Base-by-base conservation (phyloP, 495 filamentous ascomycete species). In the Geoglossum glabrum region DNA sequence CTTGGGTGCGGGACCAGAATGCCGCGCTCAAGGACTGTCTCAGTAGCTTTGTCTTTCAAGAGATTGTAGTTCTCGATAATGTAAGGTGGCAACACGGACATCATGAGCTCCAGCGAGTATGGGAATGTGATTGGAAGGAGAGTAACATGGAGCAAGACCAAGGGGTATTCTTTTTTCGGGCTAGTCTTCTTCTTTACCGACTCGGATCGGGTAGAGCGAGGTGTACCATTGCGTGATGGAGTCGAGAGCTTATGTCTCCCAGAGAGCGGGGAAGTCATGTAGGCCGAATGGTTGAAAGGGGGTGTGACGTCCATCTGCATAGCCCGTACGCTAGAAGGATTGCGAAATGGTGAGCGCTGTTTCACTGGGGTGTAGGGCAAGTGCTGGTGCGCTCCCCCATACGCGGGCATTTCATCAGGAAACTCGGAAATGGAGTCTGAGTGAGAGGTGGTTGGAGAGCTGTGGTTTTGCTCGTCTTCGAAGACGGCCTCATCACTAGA, bases 101-200 rank as follows among this genome's bases (percentile, higher is more conserved):
- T 62, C 68, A 79, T 66, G 60, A 70, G 13, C 4, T 82, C 73
- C 3, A 78, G 71, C 0, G 84, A 78, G 62, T 87, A 89, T 0
- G 79, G 74, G 60, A 83, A 82, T 0, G 80, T 76, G 10, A 86
- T 70, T 0, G 86, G 82, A 1, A 95, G 75, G 1, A 95, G 68
- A 0, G 86, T 95, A 55, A 90, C 85, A 62, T 97, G 90, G 0
- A 97, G 74, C 8, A 96, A 74, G 4, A 95, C 86, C 8, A 97
- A 79, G 1, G 90, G 90, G 55, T 74, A 77, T 62, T 79, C 82
- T 56, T 76, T 82, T 15, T 52, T 54, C 7, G 57, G 30, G 30
- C 46, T 57, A 17, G 19, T 8, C 11, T 45, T 45, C 40, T 45
- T 45, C n/a, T 27, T 56, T 2, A 40, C 23, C 11, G 23, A 25